phyloP scores from a whole-genome alignment of 192 early-diverging fungal species.

The Gaertneriomyces sp. region DNA sequence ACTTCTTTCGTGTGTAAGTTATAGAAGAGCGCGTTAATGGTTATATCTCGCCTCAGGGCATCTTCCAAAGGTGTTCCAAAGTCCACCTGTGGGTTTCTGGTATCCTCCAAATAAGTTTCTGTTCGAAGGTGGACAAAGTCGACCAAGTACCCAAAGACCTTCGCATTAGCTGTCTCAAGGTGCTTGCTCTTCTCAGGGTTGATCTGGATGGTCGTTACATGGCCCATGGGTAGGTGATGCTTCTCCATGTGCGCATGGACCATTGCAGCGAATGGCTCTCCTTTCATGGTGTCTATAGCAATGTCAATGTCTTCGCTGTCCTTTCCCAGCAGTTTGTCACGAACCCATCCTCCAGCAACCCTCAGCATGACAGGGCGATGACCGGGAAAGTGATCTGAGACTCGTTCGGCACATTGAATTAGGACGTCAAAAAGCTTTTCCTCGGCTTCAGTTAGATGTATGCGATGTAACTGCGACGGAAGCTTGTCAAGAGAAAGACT shows the following conservation, averaged over 20 bases:
- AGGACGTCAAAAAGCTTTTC: slow-evolving; percentile 66
- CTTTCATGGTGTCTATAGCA: slow-evolving; percentile 89
- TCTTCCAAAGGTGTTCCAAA: slow-evolving; percentile 92
- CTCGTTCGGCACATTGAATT: slow-evolving; percentile 51
- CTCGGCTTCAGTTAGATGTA: slow-evolving; percentile 57
- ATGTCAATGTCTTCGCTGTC: slow-evolving; percentile 91
- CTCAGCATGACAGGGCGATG: slow-evolving; percentile 63
- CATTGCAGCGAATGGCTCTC: slow-evolving; percentile 79
- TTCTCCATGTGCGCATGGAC: slow-evolving; percentile 62
- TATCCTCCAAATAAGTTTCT: slow-evolving; percentile 80
- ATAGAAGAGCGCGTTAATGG: slow-evolving; percentile 97
- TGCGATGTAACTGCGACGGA: not conserved
- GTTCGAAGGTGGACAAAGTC: slow-evolving; percentile 97
- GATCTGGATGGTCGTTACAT: slow-evolving; percentile 78
- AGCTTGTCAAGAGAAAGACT: too few relatives aligned
- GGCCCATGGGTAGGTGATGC: slow-evolving; percentile 17
- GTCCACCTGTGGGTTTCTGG: slow-evolving; percentile 68
- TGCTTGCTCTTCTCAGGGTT: slow-evolving; percentile 98
- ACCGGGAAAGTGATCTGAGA: slow-evolving; percentile 46
- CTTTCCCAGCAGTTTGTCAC: slow-evolving; percentile 90
- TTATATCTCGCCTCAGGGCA: slow-evolving; percentile 90
- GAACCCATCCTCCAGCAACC: slow-evolving; percentile 98
- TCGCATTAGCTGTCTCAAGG: slow-evolving; percentile 92
- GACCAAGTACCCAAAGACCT: slow-evolving; percentile 68
- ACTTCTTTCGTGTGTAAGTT: slow-evolving; percentile 72